These are phyloP conservation scores for Exophiala xenobiotica DNA, from an alignment of 2,329 filamentous ascomycete genomes.

Conservation along the genomic window DNA sequence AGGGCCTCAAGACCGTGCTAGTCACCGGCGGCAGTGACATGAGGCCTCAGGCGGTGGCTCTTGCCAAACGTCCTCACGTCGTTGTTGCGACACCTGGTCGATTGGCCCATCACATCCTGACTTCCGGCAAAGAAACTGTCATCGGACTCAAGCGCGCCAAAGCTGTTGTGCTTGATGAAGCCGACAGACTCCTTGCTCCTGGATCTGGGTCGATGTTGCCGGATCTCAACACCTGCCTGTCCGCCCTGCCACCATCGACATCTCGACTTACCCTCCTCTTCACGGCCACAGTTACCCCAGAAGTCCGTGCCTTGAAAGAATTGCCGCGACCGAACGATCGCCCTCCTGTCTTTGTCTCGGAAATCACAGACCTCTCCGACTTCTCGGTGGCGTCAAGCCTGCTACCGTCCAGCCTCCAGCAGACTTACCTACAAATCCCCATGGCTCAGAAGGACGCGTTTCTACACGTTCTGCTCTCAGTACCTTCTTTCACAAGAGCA, in stretches of 20 bases:
- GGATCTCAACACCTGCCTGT: constrained; percentile 85
- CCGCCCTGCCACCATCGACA: constrained; percentile 71
- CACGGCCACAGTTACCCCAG: constrained; percentile 90
- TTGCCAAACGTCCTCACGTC: constrained; percentile 79
- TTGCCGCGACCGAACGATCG: constrained; percentile 68
- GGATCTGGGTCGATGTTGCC: constrained; percentile 85
- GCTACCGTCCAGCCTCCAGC: constrained; percentile 77
- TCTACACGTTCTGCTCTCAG: constrained; percentile 74
- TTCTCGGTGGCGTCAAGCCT: constrained; percentile 58
- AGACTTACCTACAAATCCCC: constrained; percentile 83
- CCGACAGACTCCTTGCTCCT: constrained; percentile 78
- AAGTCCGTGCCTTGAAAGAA: constrained; percentile 82
- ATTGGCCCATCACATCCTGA: constrained; percentile 88
- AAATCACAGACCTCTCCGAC: constrained; percentile 81
- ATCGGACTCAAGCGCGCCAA: constrained; percentile 74
- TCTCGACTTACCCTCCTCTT: constrained; percentile 92
- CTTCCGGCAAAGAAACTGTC: constrained; percentile 87
- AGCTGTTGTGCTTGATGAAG: constrained; percentile 92
- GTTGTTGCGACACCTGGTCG: constrained; percentile 93
- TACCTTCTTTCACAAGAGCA: constrained; percentile 20
- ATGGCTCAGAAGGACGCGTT: constrained; percentile 94
- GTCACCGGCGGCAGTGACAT: constrained; percentile 92
- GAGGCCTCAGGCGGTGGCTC: constrained; percentile 80
- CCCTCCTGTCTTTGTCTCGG: constrained; percentile 80
- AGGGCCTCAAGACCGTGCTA: constrained; percentile 83